phyloP scores from a whole-genome alignment of 2,329 filamentous ascomycete genomes.

The Penicillium janthinellum region DNA sequence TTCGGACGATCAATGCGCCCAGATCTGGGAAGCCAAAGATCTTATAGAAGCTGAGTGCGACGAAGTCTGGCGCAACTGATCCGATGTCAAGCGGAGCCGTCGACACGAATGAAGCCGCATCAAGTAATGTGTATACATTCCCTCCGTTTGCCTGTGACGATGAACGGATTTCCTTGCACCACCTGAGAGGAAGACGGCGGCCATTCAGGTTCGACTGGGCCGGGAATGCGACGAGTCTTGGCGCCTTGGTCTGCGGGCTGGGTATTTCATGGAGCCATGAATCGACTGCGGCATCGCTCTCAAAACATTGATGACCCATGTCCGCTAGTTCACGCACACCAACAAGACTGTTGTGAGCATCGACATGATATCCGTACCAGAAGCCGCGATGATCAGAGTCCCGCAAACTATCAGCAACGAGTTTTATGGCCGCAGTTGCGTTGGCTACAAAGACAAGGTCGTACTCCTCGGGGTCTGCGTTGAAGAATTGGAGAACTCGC shows the following conservation, averaged over 20 bases:
- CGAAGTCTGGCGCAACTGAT: slow-evolving; percentile 76
- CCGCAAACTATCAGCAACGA: slow-evolving; percentile 77
- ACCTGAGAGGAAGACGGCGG: slow-evolving; percentile 69
- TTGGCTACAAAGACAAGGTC: slow-evolving; percentile 92
- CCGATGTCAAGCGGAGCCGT: slow-evolving; percentile 75
- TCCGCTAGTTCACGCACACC: slow-evolving; percentile 74
- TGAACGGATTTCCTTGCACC: slow-evolving; percentile 58
- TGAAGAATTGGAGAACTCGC: slow-evolving; percentile 73
- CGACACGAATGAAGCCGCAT: slow-evolving; percentile 79
- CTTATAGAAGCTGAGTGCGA: slow-evolving; percentile 87
- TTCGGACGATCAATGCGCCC: slow-evolving; percentile 80
- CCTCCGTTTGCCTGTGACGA: slow-evolving; percentile 26
- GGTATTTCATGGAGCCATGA: slow-evolving; percentile 59
- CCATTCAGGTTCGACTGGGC: slow-evolving; percentile 95
- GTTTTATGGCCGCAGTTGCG: slow-evolving; percentile 85
- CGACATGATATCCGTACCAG: slow-evolving; percentile 78
- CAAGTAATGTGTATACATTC: slow-evolving; percentile 69
- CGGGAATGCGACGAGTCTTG: slow-evolving; percentile 73
- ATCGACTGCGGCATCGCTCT: slow-evolving; percentile 63
- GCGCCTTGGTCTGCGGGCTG: slow-evolving; percentile 19
- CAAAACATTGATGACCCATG: slow-evolving; percentile 64
- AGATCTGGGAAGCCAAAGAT: slow-evolving; percentile 97
- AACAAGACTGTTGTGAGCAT: slow-evolving; percentile 84
- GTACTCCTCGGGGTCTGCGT: slow-evolving; percentile 77
- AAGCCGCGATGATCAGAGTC: slow-evolving; percentile 68